Evolutionary conservation across 1,284 basidiomycete species (phyloP), one percentile per base, ranked within the genome.

Genomic region (Porogramme epimiltina): DNA sequence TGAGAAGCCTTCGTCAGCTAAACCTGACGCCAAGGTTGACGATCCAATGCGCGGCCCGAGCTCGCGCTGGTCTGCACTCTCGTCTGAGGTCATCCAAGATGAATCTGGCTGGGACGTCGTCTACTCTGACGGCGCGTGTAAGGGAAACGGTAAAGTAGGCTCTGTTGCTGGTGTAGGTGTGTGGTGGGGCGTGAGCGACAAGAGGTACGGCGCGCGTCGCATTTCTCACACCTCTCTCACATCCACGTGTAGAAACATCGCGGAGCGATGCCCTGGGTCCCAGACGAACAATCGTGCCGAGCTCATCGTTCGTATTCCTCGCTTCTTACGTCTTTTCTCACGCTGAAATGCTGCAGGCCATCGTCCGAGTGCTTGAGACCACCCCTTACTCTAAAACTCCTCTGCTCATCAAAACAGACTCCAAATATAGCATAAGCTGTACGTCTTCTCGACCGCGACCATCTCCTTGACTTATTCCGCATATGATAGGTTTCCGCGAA

Each of bases 271-370:
- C 59, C 88, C 90, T 2, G 93, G 93, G 2, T 73, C 71, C 41
- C 93, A 95, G 66, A 95, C 92, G 0, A 95, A 95, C 66, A 95
- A 95, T 57, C 77, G 91, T 13, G 93, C 91, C 3, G 93, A 95
- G 66, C 76, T 95, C 24, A 85, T 91, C 58, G 91, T 89, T 53
- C 58, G 83, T 44, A 18, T 6, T 20, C n/a, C n/a, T 42, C 3
- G 19, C 15, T 3, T 10, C 22, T 15, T 34, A 13, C 20, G n/a
- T 18, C 8, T n/a, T 13, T 38, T 19, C 33, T 18, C 18, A 19
- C 38, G 20, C 40, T 55, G 16, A 42, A 13, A 23, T 42, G 5
- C 6, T 24, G 23, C 59, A 92, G 88, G 91, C 90, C 3, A 88
- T 94, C 56, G 71, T 86, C 16, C 84, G 89, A 11, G 77, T 85